Percentiles rank a stretch among this genome's conserved stretches.
phyloP scores from a whole-genome alignment of 305 asterid genomes.

The Fraxinus sp. region DNA sequence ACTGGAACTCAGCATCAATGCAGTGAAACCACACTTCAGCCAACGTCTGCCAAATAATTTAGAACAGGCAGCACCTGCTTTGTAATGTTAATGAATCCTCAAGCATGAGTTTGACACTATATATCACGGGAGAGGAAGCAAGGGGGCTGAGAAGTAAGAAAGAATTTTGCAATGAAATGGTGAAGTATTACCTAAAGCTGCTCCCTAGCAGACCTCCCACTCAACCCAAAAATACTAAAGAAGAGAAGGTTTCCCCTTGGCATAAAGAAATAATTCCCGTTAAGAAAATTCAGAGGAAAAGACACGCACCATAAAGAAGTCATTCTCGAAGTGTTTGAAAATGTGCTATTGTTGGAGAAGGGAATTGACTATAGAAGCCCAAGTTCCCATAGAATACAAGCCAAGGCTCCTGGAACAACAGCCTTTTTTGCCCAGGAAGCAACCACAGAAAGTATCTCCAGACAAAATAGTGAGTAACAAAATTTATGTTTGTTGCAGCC shows the following conservation, averaged over 20 bases:
- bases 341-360: not conserved
- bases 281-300: not conserved
- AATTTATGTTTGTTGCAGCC: not conserved
- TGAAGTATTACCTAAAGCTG: not conserved
- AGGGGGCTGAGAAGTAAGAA: not conserved
- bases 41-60: not conserved
- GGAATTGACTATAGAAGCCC: not conserved
- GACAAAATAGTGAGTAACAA: not conserved
- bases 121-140: not conserved
- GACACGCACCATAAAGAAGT: not conserved
- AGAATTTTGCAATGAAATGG: not conserved
- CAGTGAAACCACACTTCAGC: not conserved
- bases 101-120: not conserved
- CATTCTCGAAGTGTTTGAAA: not conserved
- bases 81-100: slow-evolving; percentile 4
- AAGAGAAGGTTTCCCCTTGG: not conserved
- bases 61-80: not conserved
- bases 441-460: not conserved
- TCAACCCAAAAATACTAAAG: not conserved
- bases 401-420: not conserved
- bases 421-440: not conserved
- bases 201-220: not conserved
- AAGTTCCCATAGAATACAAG: not conserved
- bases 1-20: not conserved
- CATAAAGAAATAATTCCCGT: not conserved